Evolutionary conservation across 768 basidiomycete genomes (phyloP), one percentile per base, ranked within the genome.

Genomic region (Lentinula aciculospora): DNA sequence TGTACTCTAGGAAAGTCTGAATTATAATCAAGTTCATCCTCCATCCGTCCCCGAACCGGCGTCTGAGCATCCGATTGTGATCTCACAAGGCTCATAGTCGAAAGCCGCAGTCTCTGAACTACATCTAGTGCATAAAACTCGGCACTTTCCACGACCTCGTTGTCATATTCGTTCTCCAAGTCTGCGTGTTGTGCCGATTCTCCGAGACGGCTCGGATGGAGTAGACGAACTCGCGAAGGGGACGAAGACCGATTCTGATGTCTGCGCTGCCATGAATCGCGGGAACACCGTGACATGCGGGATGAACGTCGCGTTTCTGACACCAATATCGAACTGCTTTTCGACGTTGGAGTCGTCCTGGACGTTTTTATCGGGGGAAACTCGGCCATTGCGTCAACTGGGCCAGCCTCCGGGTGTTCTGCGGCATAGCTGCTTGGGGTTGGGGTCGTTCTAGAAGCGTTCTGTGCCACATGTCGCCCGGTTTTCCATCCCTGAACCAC

Each of bases 41-140:
- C 40, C 28, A 3, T 6, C 7, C 54, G 44, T 21, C 40, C 40
- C 29, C 27, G 17, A 45, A 48, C 25, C 1, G 46, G 56, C 7
- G 56, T 57, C 21, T 46, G 56, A 25, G 46, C 46, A 23, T 47
- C 44, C 3, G 45, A 57, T 32, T 57, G 56, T 36, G 34, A 48
- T 15, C 23, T 9, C 25, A 4, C 31, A 21, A 56, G 6, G 36
- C 44, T 57, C n/a, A 21, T 5, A 9, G 21, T 47, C 21, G 56
- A 28, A 19, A 29, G 27, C 15, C 27, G 10, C 17, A 37, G 34
- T 6, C 17, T 21, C 12, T 17, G 36, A 28, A 57, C 45, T 7
- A 34, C 10, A 19, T n/a, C 44, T n/a, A 9, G 29, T 2, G 46
- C 56, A 31, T 47, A 31, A 6, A n/a, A 32, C 25, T 57, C 56